phyloP scores from a whole-genome alignment of 2,329 filamentous ascomycete genomes.

The Sphaerulina populicola region DNA sequence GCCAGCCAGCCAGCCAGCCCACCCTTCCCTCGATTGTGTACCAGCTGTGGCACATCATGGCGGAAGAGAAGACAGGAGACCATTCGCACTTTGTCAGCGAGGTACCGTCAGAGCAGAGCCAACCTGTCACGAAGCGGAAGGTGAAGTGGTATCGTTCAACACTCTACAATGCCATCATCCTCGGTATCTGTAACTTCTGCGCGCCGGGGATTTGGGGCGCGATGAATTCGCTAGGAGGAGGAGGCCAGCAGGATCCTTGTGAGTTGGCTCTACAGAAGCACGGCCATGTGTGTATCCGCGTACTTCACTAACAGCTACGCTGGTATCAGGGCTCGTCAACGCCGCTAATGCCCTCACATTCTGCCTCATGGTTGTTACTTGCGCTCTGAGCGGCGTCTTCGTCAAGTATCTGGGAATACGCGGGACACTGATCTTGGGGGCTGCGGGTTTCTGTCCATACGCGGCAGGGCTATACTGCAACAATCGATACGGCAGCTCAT shows the following conservation, averaged over 20 bases:
- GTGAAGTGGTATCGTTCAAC: constrained; percentile 56
- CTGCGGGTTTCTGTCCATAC: constrained; percentile 62
- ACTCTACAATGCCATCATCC: constrained; percentile 62
- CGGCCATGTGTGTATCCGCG: too few species aligned
- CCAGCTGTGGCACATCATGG: constrained; percentile 3
- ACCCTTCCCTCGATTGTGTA: not conserved
- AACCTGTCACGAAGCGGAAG: constrained; percentile 4
- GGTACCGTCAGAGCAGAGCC: constrained; percentile 6
- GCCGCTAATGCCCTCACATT: constrained; percentile 64
- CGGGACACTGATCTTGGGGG: constrained; percentile 61
- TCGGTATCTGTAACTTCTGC: constrained; percentile 62
- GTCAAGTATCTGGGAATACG: constrained; percentile 64
- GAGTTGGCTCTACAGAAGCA: too few species aligned
- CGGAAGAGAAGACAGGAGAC: constrained; percentile 11
- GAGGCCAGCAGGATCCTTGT: constrained; percentile 54
- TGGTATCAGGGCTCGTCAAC: constrained; percentile 50
- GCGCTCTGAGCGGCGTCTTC: constrained; percentile 55
- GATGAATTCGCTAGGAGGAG: constrained; percentile 63
- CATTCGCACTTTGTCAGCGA: constrained; percentile 10
- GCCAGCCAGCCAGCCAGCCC: too few species aligned
- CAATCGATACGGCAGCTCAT: constrained; percentile 60
- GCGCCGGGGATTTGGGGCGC: constrained; percentile 59
- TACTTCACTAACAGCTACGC: too few species aligned
- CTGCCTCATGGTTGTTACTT: constrained; percentile 63
- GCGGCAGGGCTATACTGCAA: constrained; percentile 65